Evolutionary conservation across 306 rosid species (phyloP), one percentile per base, ranked within the genome.

Genomic region (Lathyrus oleraceus): DNA sequence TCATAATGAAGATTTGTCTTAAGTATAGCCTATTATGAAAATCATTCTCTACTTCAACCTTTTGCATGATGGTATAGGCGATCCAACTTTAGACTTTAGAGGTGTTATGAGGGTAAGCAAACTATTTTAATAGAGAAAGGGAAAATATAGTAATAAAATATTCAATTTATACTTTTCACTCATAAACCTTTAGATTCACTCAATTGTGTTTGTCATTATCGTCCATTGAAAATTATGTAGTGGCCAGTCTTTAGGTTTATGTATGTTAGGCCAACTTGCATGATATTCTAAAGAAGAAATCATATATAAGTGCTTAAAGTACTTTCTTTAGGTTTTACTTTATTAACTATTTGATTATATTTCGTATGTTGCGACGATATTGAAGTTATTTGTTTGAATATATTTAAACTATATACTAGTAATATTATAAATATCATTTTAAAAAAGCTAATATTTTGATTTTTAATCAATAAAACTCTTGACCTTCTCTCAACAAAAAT

Each of bases 1-100:
- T 78, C 78, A 45, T 62, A 36, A 70, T 65, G 64, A 17, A 72
- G 61, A 80, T 49, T 68, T 77, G 71, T 74, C 78, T 21, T 25
- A 61, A 51, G 49, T 60, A 21, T 25, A 21, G 10, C 21, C 47
- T 39, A 23, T 32, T 62, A 28, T 21, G 25, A 36, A 70, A 57
- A 32, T 59, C 65, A 49, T 63, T 62, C 64, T 32, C 15, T 62
- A 56, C 40, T 72, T 54, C 12, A 19, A 61, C 35, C 52, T 57
- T 56, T 71, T 62, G 17, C 20, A 27, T 61, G 54, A 15, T 56
- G 54, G 2, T 56, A 56, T 56, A 56, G 17, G 36, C 38, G 39
- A 56, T 56, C 62, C 6, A 56, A 56, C 62, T 56, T 56, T 56
- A 56, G 38, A 56, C 62, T 56, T 56, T 56, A 25, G 38, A 25